Evolutionary conservation across 805 yeast genomes (phyloP), one percentile per base, ranked within the genome.

Genomic region (Candida vaughaniae): DNA sequence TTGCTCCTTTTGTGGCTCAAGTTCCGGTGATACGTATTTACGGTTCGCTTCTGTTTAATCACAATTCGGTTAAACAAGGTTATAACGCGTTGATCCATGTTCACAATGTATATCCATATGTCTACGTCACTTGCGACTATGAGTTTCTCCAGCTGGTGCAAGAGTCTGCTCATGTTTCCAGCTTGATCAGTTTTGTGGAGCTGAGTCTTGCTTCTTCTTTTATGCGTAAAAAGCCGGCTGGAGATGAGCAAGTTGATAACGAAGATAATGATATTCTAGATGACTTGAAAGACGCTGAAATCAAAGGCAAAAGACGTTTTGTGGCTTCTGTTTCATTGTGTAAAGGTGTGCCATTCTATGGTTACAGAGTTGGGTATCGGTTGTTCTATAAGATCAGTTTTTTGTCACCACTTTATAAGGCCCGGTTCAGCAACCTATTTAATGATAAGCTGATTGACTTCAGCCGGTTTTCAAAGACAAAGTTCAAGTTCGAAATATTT

Each of bases 21-120:
- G 90, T 85, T 0, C 98, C 98, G 0, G 66, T 88, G 0, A 63
- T 89, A 1, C 63, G 98, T 33, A 60, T 93, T 0, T 93, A 78
- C 61, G 98, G 97, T 0, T 69, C 76, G 1, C 68, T 80, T 0
- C 85, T 88, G 0, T 78, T 77, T 46, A 75, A 77, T 19, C 69
- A 72, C 8, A 27, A 40, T 3, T 16, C 23, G 47, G 75, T 26
- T 19, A 39, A 43, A 20, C 16, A 25, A 6, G 30, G 40, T 22
- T 61, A 51, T 45, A 60, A 61, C 41, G 46, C 58, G 1, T 37
- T 68, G 10, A 74, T 84, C 1, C 96, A 93, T 56, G 64, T 93
- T 7, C 98, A 90, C 62, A 90, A 91, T 26, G 76, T 77, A 14
- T 86, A 72, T 46, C 99, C 98, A 0, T 93, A 91, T 52, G 47